A percentile compares a stretch with the other conserved stretches of the same genome.
These are phyloP conservation scores for Vaccinium darrowii DNA, from an alignment of 148 eudicot genomes.

Conservation along the genomic window DNA sequence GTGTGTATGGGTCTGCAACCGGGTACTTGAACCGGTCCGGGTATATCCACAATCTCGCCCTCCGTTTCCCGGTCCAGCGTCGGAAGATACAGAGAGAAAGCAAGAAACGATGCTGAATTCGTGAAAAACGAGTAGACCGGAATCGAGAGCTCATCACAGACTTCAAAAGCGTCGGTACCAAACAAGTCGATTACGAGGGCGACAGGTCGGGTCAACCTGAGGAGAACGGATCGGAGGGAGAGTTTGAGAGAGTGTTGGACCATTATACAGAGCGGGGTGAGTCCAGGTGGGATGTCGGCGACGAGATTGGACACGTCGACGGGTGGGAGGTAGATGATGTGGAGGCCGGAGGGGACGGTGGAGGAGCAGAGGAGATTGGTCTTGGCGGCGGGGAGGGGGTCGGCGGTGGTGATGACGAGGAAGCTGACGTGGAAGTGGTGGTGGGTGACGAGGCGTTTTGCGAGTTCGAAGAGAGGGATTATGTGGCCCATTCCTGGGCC, in stretches of 20 bases:
- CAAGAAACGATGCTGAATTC: slow-evolving; percentile 30
- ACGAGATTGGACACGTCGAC: slow-evolving; percentile 14
- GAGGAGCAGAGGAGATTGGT: not conserved
- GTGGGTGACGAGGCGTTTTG: slow-evolving; percentile 34
- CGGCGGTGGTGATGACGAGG: slow-evolving; percentile 22
- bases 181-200: slow-evolving; percentile 56
- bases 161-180: slow-evolving; percentile 34
- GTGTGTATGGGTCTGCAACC: slow-evolving; percentile 40
- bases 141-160: slow-evolving; percentile 37
- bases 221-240: slow-evolving; percentile 28
- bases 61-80: slow-evolving; percentile 26
- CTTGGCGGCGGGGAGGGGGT: not conserved
- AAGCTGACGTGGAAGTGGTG: slow-evolving; percentile 36
- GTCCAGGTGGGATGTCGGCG: not conserved
- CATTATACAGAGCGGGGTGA: slow-evolving; percentile 28
- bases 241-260: slow-evolving; percentile 25
- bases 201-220: slow-evolving; percentile 24
- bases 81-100: slow-evolving; percentile 36
- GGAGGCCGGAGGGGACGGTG: slow-evolving; percentile 21
- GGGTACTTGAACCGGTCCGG: slow-evolving; percentile 36
- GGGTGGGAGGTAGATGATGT: slow-evolving; percentile 35
- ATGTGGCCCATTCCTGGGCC: slow-evolving; percentile 64
- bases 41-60: slow-evolving; percentile 27
- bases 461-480: slow-evolving; percentile 43
- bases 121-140: slow-evolving; percentile 41